Evolutionary conservation across 2,329 filamentous ascomycete genomes (phyloP), one percentile per base, ranked within the genome.

Genomic region (Aspergillus ruber): DNA sequence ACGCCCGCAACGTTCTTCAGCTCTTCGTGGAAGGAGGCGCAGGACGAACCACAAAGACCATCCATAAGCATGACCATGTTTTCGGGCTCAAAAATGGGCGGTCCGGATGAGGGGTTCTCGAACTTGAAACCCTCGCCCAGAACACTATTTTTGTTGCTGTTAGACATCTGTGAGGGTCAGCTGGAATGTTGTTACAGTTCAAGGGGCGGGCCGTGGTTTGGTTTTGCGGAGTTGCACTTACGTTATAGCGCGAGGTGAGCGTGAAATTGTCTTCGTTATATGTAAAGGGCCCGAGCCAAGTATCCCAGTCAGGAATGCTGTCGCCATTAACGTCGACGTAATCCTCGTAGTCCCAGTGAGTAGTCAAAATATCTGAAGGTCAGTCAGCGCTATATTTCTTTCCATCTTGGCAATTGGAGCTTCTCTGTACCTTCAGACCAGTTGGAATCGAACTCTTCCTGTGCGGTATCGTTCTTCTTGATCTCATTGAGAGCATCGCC

Each of bases 11-110:
- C 25, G 48, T 71, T 68, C 4, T 71, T 70, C 68, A 83, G 71
- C 32, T 80, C 68, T 42, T 79, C 73, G 12, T 69, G 68, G 58
- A 82, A 79, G 17, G 79, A 66, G 36, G 78, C 74, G 61, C 81
- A 84, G 2, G 80, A 78, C 0, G 78, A 81, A 4, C 70, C 75
- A 57, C 81, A 84, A 48, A 68, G 68, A 15, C 80, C 80, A 54
- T 82, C 78, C 15, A 70, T 71, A 46, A 78, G 57, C 51, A 69
- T 56, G 45, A 68, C 48, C 8, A 66, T 59, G 48, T 67, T 59
- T 18, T 59, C 55, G 2, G 63, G 39, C 12, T 49, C 45, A 43
- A 64, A 63, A 3, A 42, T 8, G 10, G 39, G 39, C 13, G 8
- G 9, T 21, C 7, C 15, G 3, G 62, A 12, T 58, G 53, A 4